These are phyloP conservation scores for Saccharum spontaneum DNA, from an alignment of 176 grass and related monocot species.

Conservation along the genomic window DNA sequence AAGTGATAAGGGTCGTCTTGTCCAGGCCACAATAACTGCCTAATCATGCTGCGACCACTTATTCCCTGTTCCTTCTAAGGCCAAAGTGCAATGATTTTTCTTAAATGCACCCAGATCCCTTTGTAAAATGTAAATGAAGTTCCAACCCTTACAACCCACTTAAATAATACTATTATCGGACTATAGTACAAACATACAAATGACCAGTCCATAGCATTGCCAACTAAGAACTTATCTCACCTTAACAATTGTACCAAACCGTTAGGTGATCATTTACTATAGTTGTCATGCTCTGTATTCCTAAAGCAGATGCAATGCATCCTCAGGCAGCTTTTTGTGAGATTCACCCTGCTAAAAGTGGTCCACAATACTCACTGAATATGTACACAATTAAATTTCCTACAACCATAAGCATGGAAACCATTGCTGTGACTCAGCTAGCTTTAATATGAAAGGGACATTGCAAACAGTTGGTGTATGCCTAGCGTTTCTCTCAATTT, in stretches of 20 bases:
- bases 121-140: slow-evolving; percentile 21
- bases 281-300: not conserved
- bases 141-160: slow-evolving; percentile 32
- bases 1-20: slow-evolving; percentile 9
- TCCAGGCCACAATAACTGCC: slow-evolving; percentile 26
- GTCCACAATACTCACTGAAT: not conserved
- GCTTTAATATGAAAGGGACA: slow-evolving; percentile 26
- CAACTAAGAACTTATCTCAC: not conserved
- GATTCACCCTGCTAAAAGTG: not conserved
- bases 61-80: slow-evolving; percentile 25
- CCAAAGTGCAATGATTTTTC: slow-evolving; percentile 47
- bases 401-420: not conserved
- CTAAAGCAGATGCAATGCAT: not conserved
- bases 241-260: not conserved
- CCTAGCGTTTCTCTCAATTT: slow-evolving; percentile 17
- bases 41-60: slow-evolving; percentile 31
- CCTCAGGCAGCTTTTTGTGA: not conserved
- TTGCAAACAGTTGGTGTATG: not conserved
- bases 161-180: not conserved
- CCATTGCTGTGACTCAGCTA: not conserved
- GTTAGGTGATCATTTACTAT: not conserved
- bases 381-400: not conserved
- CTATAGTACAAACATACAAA: not conserved
- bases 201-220: not conserved
- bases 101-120: slow-evolving; percentile 27